Evolutionary conservation across 345 rosid species (phyloP).

Genomic region (Populus nigra): DNA sequence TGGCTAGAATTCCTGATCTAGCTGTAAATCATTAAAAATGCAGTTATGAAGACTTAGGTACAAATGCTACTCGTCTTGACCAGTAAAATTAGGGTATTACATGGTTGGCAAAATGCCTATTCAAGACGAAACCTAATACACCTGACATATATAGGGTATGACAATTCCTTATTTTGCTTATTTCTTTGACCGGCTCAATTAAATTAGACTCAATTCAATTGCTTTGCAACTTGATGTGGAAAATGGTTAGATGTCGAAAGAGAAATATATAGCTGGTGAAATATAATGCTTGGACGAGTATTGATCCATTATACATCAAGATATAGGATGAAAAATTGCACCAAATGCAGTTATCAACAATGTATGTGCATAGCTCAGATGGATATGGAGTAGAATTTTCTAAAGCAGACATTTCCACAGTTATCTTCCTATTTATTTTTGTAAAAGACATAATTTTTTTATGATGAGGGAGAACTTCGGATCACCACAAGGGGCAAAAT

Average conservation of each 20-base stretch:
- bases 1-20: background rate
- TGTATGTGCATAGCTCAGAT: background rate
- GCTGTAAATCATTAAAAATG: background rate
- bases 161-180: background rate
- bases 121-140: background rate
- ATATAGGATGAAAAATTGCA: too few species aligned
- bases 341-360: background rate
- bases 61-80: background rate
- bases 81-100: conserved; percentile 1
- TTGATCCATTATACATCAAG: background rate
- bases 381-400: background rate
- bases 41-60: background rate
- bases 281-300: background rate
- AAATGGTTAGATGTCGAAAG: background rate
- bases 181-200: background rate
- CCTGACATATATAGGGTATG: background rate
- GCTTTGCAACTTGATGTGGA: background rate
- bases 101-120: background rate
- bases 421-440: background rate
- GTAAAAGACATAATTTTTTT: background rate
- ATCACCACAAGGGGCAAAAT: background rate
- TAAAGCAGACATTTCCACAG: background rate
- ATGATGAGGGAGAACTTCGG: background rate
- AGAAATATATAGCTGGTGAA: background rate
- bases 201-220: background rate